Conservation (phyloP, 2,329 filamentous ascomycete species). For the Calonectria ilicicola region DNA sequence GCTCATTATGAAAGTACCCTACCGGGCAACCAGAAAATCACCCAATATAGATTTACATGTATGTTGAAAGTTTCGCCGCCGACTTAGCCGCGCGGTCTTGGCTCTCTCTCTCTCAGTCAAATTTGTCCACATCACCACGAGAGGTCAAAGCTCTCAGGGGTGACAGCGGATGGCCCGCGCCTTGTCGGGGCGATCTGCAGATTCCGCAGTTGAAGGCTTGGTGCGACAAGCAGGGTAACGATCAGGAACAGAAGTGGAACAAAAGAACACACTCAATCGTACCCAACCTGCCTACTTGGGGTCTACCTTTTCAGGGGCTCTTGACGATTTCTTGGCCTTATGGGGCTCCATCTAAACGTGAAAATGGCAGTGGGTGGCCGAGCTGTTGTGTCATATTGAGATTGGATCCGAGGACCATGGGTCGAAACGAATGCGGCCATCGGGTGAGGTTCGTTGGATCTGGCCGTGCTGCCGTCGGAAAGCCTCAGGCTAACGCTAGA, state of each 20-base stretch:
- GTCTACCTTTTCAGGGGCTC: not conserved
- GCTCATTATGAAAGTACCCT: not conserved
- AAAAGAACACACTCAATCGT: slow-evolving; percentile 1
- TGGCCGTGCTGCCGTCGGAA: slow-evolving; percentile 19
- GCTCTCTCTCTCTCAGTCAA: not conserved
- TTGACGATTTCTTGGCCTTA: slow-evolving; percentile 9
- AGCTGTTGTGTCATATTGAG: slow-evolving; percentile 12
- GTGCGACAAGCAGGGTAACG: slow-evolving; percentile 4
- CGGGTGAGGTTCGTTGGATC: slow-evolving; percentile 37
- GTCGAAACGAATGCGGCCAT: slow-evolving; percentile 20
- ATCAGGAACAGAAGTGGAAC: slow-evolving; percentile 21
- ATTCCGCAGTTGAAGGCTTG: slow-evolving; percentile 17
- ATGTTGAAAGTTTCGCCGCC: slow-evolving; percentile 2
- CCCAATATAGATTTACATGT: slow-evolving; percentile 9
- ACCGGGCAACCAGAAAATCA: slow-evolving; percentile 1
- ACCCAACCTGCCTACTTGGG: slow-evolving; percentile 20
- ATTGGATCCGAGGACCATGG: slow-evolving; percentile 5
- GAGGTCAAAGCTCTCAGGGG: slow-evolving; percentile 14
- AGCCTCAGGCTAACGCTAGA: slow-evolving; percentile 38
- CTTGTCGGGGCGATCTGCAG: slow-evolving; percentile 24
- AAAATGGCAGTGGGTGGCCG: slow-evolving; percentile 6
- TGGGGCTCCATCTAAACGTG: slow-evolving; percentile 11
- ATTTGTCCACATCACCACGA: not conserved
- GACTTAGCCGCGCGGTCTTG: slow-evolving; percentile 16
- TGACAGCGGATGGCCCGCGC: slow-evolving; percentile 7